A percentile compares a stretch with the other conserved stretches of the same genome.
Evolutionary conservation across 805 yeast species (phyloP).

Genomic region (Starmerella etchellsii): DNA sequence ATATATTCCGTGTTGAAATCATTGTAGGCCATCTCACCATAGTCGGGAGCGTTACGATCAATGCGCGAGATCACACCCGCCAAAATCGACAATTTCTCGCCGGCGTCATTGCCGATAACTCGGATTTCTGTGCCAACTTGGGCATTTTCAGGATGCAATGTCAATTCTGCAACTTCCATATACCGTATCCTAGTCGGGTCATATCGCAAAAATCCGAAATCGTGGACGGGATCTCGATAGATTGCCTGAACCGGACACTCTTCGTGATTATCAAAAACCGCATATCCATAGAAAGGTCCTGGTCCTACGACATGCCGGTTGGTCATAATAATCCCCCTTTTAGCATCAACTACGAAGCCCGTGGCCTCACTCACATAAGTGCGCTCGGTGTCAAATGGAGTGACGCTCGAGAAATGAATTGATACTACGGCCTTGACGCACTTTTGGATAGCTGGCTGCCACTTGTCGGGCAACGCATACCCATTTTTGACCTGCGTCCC

Average conservation of each 20-base stretch:
- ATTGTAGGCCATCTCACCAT: slow-evolving; percentile 75
- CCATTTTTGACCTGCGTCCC: too few relatives aligned
- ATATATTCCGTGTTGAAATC: slow-evolving; percentile 91
- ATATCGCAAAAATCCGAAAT: slow-evolving; percentile 77
- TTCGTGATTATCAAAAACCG: slow-evolving; percentile 87
- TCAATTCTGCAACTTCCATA: slow-evolving; percentile 54
- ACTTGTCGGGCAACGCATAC: slow-evolving; percentile 32
- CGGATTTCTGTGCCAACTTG: slow-evolving; percentile 86
- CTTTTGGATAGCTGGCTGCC: slow-evolving; percentile 71
- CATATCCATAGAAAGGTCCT: slow-evolving; percentile 86
- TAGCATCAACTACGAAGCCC: slow-evolving; percentile 82
- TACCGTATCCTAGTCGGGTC: slow-evolving; percentile 61
- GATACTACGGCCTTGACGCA: slow-evolving; percentile 83
- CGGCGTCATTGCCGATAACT: slow-evolving; percentile 94
- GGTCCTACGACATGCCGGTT: slow-evolving; percentile 94
- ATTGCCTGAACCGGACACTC: slow-evolving; percentile 77
- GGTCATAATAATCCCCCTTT: slow-evolving; percentile 70
- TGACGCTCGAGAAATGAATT: slow-evolving; percentile 76
- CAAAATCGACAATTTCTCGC: slow-evolving; percentile 78
- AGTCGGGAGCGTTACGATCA: slow-evolving; percentile 90
- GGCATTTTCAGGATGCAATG: slow-evolving; percentile 68
- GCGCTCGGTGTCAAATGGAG: slow-evolving; percentile 72
- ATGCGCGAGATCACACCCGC: slow-evolving; percentile 73
- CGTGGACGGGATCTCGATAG: slow-evolving; percentile 90
- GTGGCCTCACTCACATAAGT: slow-evolving; percentile 77